Evolutionary conservation across 1,284 basidiomycete genomes (phyloP), one percentile per base, ranked within the genome.

Genomic region (Rhizopogon hawkerae): DNA sequence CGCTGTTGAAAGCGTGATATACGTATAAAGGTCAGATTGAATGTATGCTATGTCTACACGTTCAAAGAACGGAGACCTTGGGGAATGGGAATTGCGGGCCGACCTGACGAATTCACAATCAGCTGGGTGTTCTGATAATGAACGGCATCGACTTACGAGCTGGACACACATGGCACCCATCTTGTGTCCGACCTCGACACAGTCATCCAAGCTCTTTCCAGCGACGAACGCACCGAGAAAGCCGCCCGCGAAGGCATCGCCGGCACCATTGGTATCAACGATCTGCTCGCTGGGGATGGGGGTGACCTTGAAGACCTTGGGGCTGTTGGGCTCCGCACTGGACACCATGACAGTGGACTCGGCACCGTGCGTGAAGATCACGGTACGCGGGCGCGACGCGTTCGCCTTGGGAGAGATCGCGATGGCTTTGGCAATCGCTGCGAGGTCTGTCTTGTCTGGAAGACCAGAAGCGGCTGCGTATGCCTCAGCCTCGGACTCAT

Each of bases 201-300:
- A 80, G 66, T 92, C 83, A 37, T 89, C 85, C 44, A 94, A 64
- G 39, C 63, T 70, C 78, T 92, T 97, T 21, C 92, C 93, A 37
- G 79, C 68, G 46, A 92, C 83, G 47, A 84, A 77, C 1, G 88
- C 94, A 46, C 90, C 96, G 45, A 98, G 67, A 75, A 98, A 94
- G 43, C 92, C 96, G 55, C 96, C 96, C n/a, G 93, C 92, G 60
- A 98, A 98, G 46, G 92, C 93, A 68, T 99, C 96, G 47, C 96
- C 96, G n/a, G 96, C 96, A 47, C 92, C 96, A 71, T 98, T 99
- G 50, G 96, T 99, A 70, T 98, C 96, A 52, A 97, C 85, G 60
- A 99, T 95, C 66, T 86, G 66, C 50, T 77, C 78, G 56, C 76
- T 74, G 47, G 69, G 61, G 54, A 97, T 74, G 45, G 79, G 73